Evolutionary conservation across 1,284 basidiomycete genomes (phyloP).

Genomic region (Pseudozyma pruni): DNA sequence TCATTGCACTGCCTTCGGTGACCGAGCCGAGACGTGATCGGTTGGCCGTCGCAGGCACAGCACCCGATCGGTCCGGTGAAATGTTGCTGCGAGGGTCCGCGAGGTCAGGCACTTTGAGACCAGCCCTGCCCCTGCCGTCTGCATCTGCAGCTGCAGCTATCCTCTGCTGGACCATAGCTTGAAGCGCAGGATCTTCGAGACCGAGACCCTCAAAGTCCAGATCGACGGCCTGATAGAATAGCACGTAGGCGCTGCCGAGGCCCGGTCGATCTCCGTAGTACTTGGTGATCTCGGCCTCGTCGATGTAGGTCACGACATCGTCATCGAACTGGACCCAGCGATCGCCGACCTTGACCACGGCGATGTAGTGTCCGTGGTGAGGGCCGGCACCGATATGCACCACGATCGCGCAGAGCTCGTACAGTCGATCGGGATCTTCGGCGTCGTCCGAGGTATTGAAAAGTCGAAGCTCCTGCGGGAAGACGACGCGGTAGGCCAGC

Average conservation of each 20-base stretch:
- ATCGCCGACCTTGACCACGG: slow-evolving; percentile 84
- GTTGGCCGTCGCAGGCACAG: slow-evolving; percentile 22
- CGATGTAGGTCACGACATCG: slow-evolving; percentile 86
- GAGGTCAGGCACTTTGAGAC: slow-evolving; percentile 16
- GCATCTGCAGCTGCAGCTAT: slow-evolving; percentile 1
- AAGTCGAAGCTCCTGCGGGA: slow-evolving; percentile 89
- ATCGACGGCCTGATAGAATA: slow-evolving; percentile 95
- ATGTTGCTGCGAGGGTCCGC: slow-evolving; percentile 18
- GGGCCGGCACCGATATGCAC: slow-evolving; percentile 96
- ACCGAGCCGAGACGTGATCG: slow-evolving; percentile 33
- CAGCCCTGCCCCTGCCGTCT: slow-evolving; percentile 26
- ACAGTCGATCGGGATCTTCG: slow-evolving; percentile 83
- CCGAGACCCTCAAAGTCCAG: slow-evolving; percentile 54
- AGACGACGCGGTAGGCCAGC: slow-evolving; percentile 92
- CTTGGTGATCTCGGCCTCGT: slow-evolving; percentile 87
- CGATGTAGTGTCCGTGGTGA: slow-evolving; percentile 96
- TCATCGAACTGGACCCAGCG: slow-evolving; percentile 96
- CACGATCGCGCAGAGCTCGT: slow-evolving; percentile 93
- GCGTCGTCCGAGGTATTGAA: slow-evolving; percentile 97
- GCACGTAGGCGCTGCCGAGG: slow-evolving; percentile 89
- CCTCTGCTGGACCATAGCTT: slow-evolving; percentile 22
- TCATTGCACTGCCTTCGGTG: slow-evolving; percentile 25
- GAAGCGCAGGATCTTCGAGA: slow-evolving; percentile 25
- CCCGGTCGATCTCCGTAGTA: slow-evolving; percentile 90
- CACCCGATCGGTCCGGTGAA: slow-evolving; percentile 29